phyloP scores from a whole-genome alignment of 2,329 filamentous ascomycete genomes.

The Apiospora marii region DNA sequence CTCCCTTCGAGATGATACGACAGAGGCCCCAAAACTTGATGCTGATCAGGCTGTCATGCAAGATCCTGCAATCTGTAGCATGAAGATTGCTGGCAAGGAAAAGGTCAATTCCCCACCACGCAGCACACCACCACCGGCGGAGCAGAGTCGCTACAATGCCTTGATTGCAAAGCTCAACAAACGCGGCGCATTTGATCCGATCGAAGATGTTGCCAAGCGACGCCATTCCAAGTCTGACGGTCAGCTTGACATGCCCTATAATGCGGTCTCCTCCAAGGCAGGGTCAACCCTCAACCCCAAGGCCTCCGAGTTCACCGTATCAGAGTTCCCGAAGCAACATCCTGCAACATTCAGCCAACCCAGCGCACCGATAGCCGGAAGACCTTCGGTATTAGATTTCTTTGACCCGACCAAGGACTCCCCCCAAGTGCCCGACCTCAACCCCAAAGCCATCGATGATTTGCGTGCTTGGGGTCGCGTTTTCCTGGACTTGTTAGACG shows the following conservation, averaged over 20 bases:
- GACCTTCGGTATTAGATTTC: neutral
- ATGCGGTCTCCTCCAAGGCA: neutral
- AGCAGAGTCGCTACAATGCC: conserved; percentile 6
- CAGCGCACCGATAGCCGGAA: neutral
- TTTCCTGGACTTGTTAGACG: neutral
- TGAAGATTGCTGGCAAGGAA: neutral
- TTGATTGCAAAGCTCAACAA: conserved; percentile 23
- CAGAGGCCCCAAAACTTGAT: neutral
- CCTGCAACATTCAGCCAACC: conserved; percentile 11
- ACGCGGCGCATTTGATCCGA: neutral
- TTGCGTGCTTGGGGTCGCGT: conserved; percentile 12
- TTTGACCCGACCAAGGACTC: neutral
- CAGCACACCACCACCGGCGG: neutral
- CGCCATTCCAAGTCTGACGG: neutral
- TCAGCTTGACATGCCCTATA: neutral
- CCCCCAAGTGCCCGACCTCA: neutral
- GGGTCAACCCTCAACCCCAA: conserved; percentile 36
- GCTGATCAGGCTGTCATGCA: conserved; percentile 12
- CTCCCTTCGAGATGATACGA: neutral
- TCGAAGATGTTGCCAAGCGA: neutral
- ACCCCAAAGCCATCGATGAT: conserved; percentile 6
- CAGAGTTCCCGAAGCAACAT: conserved; percentile 8
- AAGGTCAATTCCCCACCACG: neutral
- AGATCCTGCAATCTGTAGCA: conserved; percentile 10
- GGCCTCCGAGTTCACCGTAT: conserved; percentile 36